These are phyloP conservation scores for Ascochyta pisi DNA, from an alignment of 2,329 filamentous ascomycete species.

Conservation along the genomic window DNA sequence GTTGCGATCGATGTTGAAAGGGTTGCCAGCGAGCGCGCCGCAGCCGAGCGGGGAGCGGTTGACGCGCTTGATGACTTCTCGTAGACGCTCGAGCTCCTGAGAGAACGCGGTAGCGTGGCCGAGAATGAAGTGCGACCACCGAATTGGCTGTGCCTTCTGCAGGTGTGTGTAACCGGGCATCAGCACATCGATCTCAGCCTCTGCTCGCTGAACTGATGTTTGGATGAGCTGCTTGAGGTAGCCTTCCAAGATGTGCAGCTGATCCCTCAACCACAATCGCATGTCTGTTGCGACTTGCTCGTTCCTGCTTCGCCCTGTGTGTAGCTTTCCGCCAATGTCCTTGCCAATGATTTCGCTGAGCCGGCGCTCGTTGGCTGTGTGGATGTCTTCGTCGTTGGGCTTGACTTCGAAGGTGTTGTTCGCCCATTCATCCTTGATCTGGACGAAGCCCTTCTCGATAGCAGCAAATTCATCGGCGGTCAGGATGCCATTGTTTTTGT, in stretches of 20 bases:
- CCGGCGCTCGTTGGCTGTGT: conserved; percentile 62
- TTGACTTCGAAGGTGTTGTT: conserved; percentile 56
- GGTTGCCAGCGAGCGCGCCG: conserved; percentile 81
- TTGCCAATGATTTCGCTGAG: conserved; percentile 84
- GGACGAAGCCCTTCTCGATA: conserved; percentile 74
- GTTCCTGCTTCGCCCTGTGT: conserved; percentile 85
- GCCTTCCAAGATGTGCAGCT: conserved; percentile 72
- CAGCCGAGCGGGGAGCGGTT: conserved; percentile 75
- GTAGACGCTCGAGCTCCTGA: conserved; percentile 76
- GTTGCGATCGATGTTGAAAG: conserved; percentile 80
- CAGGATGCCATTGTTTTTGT: conserved; percentile 76
- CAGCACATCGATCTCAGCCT: conserved; percentile 75
- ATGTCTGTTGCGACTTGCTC: conserved; percentile 92
- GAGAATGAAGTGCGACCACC: conserved; percentile 83
- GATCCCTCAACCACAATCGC: conserved; percentile 84
- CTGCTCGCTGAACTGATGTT: conserved; percentile 72
- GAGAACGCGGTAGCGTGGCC: conserved; percentile 75
- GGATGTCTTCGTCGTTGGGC: conserved; percentile 61
- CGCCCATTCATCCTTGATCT: conserved; percentile 61
- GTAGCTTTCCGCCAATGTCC: conserved; percentile 84
- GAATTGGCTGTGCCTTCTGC: conserved; percentile 80
- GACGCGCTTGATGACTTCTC: conserved; percentile 75
- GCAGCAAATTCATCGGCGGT: conserved; percentile 73
- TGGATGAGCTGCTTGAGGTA: conserved; percentile 73
- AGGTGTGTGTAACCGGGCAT: conserved; percentile 92